These are phyloP conservation scores for Amanita jacksonii DNA, from an alignment of 768 basidiomycete species.

Conservation along the genomic window DNA sequence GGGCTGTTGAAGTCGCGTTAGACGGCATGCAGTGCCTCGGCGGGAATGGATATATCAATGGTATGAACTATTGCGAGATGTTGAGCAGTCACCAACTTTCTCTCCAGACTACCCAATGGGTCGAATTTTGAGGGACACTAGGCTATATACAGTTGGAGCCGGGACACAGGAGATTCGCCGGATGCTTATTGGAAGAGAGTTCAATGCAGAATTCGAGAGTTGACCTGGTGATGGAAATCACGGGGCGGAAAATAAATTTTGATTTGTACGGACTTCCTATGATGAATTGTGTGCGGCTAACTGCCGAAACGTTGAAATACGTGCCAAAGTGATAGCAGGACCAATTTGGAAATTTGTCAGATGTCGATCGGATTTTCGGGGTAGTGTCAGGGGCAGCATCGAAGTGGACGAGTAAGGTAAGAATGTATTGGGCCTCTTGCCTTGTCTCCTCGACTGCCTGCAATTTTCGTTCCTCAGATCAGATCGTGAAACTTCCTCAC, in stretches of 20 bases:
- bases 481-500: constrained; percentile 5
- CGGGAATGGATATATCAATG: constrained; percentile 94
- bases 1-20: constrained; percentile 81
- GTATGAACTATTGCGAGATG: constrained; percentile 25
- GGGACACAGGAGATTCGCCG: constrained; percentile 93
- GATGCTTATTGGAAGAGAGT: constrained; percentile 91
- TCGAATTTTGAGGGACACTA: constrained; percentile 77
- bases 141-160: constrained; percentile 91
- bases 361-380: not conserved
- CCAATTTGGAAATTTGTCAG: too few relatives aligned
- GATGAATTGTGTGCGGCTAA: not conserved
- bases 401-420: not conserved
- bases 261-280: not conserved
- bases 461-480: constrained; percentile 7
- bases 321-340: not conserved
- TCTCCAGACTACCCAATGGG: constrained; percentile 79
- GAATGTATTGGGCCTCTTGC: constrained; percentile 3
- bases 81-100: not conserved
- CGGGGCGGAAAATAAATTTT: too few relatives aligned
- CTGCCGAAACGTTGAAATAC: not conserved
- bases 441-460: constrained; percentile 1
- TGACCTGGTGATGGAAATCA: constrained; percentile 10
- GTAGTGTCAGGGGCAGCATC: not conserved
- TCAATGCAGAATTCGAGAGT: constrained; percentile 57
- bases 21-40: constrained; percentile 93